phyloP scores from a whole-genome alignment of 1,139 yeast species.

The Hansenula lynferdii region DNA sequence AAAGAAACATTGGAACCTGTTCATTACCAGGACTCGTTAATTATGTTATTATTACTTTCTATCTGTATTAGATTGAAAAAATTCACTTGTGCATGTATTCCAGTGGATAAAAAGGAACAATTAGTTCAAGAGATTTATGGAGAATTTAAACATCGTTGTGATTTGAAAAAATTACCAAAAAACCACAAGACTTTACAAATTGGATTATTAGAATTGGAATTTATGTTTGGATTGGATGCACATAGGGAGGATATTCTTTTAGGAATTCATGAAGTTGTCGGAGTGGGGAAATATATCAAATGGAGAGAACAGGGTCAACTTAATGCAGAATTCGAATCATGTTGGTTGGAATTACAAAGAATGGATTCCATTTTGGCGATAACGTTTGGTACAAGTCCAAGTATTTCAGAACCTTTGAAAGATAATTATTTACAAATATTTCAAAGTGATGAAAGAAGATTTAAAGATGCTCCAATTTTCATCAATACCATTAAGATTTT shows the following conservation, averaged over 20 bases:
- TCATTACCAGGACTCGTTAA: background rate
- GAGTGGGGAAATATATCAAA: background rate
- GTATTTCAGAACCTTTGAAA: background rate
- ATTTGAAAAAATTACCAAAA: background rate
- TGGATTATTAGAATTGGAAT: background rate
- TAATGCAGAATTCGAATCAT: background rate
- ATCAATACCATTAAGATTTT: background rate
- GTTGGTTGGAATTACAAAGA: conserved; percentile 1
- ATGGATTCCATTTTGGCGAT: background rate
- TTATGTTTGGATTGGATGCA: background rate
- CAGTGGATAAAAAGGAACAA: conserved; percentile 1
- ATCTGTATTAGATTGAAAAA: conserved; percentile 1
- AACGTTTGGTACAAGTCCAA: background rate
- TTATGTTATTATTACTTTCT: background rate
- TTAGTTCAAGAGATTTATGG: background rate
- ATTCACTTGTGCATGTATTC: background rate
- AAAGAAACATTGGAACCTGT: conserved; percentile 1
- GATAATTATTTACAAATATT: background rate
- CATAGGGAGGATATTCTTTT: background rate
- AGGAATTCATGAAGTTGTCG: background rate
- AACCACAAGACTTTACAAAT: background rate
- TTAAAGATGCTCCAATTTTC: background rate
- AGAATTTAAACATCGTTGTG: background rate
- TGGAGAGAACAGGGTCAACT: background rate
- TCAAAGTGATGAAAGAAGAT: background rate